Base-by-base conservation (phyloP, 2,329 filamentous ascomycete species). In the Metarhizium brunneum region DNA sequence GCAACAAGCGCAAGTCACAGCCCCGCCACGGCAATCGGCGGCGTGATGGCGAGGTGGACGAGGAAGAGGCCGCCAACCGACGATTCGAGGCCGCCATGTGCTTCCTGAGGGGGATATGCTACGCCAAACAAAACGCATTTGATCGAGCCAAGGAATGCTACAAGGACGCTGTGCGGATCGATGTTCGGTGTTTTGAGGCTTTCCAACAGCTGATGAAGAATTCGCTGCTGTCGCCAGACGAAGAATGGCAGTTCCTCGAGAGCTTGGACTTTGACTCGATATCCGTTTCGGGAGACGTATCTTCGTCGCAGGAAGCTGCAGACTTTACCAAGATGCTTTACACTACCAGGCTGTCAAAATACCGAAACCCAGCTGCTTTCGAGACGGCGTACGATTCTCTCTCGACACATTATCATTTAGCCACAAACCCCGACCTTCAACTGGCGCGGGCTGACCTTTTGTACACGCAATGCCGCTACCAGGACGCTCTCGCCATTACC, bases 141-240 rank as follows among this genome's bases (percentile, higher is more conserved):
- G 94, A 99, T 69, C 86, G 91, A 38, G 94, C 94, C 53, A 96
- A 96, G 70, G 92, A 97, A 65, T 97, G 94, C 74, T 99, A 97
- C 79, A 97, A 96, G 74, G 90, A 95, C 65, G 94, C 94, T 2
- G 91, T 97, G 49, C 85, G 89, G 59, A 96, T 99, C 66, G 94
- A 99, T 67, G 92, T 97, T 3, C 92, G 96, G 70, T 99, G 94
- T 72, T 97, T 96, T 67, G 94, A 99, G 71, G 94, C 94, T 0
- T 97, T 99, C 67, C 92, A 96, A 64, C 92, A 97, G 74, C 81
- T 99, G 55, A 96, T 97, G 85, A 90, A 91, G 73, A 99, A 99
- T 73, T 89, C 89, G 20, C 79, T 99, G 59, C 88, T 99, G 83
- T 84, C 83, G 50, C 91, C 92, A 0, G 85, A 89, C 40, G 92